Conservation (phyloP, 768 basidiomycete genomes). For the Pulveroboletus frians region DNA sequence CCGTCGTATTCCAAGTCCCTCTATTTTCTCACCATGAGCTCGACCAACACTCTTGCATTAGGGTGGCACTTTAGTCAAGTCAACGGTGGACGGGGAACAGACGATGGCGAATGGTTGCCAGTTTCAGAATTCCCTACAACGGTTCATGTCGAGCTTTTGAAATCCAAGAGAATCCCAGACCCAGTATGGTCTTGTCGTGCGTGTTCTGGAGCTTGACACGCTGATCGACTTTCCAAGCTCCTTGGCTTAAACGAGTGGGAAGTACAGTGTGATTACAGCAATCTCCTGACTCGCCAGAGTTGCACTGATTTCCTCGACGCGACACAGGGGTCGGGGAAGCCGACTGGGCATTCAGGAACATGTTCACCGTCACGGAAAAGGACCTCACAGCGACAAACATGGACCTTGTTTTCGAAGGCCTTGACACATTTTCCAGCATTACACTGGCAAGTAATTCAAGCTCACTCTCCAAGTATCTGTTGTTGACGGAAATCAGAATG, state of each 20-base stretch:
- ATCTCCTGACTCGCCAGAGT: neutral
- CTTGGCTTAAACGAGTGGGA: slow-evolving; percentile 82
- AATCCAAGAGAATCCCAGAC: slow-evolving; percentile 69
- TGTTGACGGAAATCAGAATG: slow-evolving; percentile 55
- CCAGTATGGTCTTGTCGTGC: slow-evolving; percentile 51
- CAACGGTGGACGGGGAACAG: slow-evolving; percentile 53
- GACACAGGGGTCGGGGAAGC: slow-evolving; percentile 80
- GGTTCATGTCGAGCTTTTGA: slow-evolving; percentile 82
- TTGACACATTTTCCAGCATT: slow-evolving; percentile 85
- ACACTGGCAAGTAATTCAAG: slow-evolving; percentile 42
- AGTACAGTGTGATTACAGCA: slow-evolving; percentile 65
- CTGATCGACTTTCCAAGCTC: slow-evolving; percentile 42
- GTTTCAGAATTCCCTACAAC: slow-evolving; percentile 72
- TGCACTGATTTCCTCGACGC: neutral
- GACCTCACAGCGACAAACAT: slow-evolving; percentile 45
- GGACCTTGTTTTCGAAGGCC: slow-evolving; percentile 84
- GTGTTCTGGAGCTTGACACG: neutral
- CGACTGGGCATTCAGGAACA: slow-evolving; percentile 77
- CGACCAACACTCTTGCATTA: slow-evolving; percentile 29
- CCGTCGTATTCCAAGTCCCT: neutral
- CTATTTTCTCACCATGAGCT: slow-evolving; percentile 13
- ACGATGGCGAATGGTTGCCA: slow-evolving; percentile 61
- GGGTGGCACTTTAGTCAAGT: slow-evolving; percentile 69
- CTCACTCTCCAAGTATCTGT: neutral
- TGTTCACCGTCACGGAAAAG: slow-evolving; percentile 46